Evolutionary conservation across 805 yeast species (phyloP), one percentile per base, ranked within the genome.

Genomic region (Cyberlindnera euphorbiiphila): DNA sequence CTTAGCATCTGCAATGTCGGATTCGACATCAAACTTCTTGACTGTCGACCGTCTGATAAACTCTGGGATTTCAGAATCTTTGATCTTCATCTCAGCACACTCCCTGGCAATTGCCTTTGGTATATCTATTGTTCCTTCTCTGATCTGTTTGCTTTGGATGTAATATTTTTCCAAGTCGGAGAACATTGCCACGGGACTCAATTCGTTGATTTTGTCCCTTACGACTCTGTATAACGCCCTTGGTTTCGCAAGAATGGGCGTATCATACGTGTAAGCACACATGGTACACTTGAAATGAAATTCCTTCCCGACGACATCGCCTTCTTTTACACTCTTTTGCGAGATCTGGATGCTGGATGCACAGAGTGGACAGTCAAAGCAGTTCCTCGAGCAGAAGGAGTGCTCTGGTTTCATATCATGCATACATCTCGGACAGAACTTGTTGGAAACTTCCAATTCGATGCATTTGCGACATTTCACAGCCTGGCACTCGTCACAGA

Each of bases 391-490:
- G 34, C 61, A 56, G 16, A 32, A 36, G 1, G 38, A 37, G 30
- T 48, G 39, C 11, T 54, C 59, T 1, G 48, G 43, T 21, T 46
- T 49, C 51, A 49, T 47, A 24, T 38, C 51, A 8, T 37, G 34
- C 56, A 55, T 48, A 31, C 61, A 56, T 6, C 47, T 30, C 2
- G 60, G 56, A 24, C 61, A 56, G 33, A 36, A 56, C 34, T 55
- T 55, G 2, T 42, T 27, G 8, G 38, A 45, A 2, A 56, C 44
- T 22, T 56, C 59, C 6, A 48, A 26, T 22, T 56, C 61, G 5
- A 41, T 47, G 29, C 60, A 56, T 23, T 45, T 46, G 5, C 58
- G 45, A 28, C 60, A 56, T 26, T 53, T 56, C 10, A 54, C 32
- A 6, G 56, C 47, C 13, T 54, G 50, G 26, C 60, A 56, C 7